A percentile compares a stretch with the other conserved stretches of the same genome.
Evolutionary conservation across 306 rosid species (phyloP).

Genomic region (Cicer cuneatum): DNA sequence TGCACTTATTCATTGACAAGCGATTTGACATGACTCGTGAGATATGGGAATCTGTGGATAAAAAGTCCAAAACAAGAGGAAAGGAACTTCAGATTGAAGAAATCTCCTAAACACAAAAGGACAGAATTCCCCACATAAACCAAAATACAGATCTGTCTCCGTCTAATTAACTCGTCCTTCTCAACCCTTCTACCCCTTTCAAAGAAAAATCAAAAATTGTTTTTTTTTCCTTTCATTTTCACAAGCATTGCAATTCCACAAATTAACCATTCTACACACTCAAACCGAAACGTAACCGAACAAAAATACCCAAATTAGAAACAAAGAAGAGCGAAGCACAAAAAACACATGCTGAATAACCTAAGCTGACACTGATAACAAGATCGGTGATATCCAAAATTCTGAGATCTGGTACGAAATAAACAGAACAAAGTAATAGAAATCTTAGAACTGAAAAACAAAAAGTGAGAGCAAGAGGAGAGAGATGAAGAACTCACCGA

Average conservation of each 20-base stretch:
- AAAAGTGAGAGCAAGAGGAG: conserved; percentile 38
- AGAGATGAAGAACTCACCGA: conserved; percentile 86
- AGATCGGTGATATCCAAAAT: conserved; percentile 46
- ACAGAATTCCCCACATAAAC: conserved; percentile 26
- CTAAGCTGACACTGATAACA: conserved; percentile 53
- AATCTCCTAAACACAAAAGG: conserved; percentile 16
- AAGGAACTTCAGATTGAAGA: conserved; percentile 44
- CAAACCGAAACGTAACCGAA: conserved; percentile 45
- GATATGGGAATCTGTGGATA: conserved; percentile 17
- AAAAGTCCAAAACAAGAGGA: conserved; percentile 30
- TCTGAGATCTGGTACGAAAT: conserved; percentile 69
- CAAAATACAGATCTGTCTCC: conserved; percentile 48
- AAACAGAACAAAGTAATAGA: conserved; percentile 49
- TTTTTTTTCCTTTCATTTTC: background rate
- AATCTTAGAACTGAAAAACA: conserved; percentile 43
- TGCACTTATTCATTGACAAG: conserved; percentile 3
- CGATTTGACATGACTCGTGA: conserved; percentile 26
- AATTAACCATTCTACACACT: conserved; percentile 34
- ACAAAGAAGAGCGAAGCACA: conserved; percentile 38
- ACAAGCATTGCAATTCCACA: conserved; percentile 37
- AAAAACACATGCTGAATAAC: conserved; percentile 54
- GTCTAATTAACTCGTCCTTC: conserved; percentile 27
- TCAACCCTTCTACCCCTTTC: conserved; percentile 12
- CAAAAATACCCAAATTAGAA: conserved; percentile 45
- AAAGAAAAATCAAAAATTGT: conserved; percentile 24